Evolutionary conservation across 371 early-diverging fungal genomes (phyloP).

Genomic region (Mortierella sp.): DNA sequence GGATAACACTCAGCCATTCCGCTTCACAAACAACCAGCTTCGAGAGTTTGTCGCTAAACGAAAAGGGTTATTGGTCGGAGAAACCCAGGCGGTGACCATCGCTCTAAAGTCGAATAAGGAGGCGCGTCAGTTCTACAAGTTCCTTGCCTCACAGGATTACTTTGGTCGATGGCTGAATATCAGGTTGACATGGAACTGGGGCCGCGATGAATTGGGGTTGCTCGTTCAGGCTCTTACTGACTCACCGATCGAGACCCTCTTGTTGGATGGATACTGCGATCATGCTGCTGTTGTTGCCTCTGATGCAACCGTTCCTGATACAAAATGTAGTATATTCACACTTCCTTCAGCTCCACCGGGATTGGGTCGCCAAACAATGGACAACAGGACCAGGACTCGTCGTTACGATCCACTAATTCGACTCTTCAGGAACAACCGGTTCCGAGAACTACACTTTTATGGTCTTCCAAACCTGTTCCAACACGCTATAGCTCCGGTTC

Average conservation of each 20-base stretch:
- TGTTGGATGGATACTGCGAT: neutral
- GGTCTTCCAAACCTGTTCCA: neutral
- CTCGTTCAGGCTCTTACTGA: neutral
- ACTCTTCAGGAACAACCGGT: neutral
- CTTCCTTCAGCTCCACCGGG: neutral
- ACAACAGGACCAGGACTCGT: neutral
- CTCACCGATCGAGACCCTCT: neutral
- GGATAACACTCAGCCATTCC: neutral
- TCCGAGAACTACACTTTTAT: neutral
- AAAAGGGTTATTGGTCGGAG: neutral
- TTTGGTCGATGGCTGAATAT: neutral
- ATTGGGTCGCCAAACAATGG: neutral
- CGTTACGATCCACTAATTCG: neutral
- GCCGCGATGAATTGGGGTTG: neutral
- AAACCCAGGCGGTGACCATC: neutral
- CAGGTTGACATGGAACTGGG: neutral
- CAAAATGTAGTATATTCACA: neutral
- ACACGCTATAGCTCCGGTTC: neutral
- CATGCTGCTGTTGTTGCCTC: neutral
- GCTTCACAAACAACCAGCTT: neutral
- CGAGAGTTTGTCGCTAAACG: neutral
- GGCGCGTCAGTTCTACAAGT: neutral
- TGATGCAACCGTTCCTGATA: neutral
- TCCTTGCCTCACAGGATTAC: conserved; percentile 1
- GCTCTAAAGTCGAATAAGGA: neutral